Conservation (phyloP, 306 rosid species). For the Clitoria ternatea region DNA sequence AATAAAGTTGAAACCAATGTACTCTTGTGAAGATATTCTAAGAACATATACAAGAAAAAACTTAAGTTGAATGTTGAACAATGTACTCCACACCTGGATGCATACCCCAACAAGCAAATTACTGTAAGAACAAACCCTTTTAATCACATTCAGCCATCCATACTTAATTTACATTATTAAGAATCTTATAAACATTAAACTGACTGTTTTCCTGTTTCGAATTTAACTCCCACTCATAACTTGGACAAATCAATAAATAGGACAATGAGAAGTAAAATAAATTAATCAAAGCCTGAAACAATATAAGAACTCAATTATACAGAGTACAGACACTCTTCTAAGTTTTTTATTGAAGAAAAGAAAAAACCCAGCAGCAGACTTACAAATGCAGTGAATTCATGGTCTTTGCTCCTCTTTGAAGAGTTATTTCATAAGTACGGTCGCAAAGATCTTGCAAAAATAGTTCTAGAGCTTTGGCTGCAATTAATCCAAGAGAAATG, state of each 20-base stretch:
- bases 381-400: constrained; percentile 96
- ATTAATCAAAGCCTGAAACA: neutral
- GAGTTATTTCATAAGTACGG: constrained; percentile 92
- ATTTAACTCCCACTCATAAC: neutral
- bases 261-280: neutral
- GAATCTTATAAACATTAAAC: neutral
- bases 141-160: neutral
- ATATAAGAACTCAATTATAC: neutral
- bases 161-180: neutral
- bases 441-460: constrained; percentile 99
- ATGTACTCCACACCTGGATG: neutral
- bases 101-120: neutral
- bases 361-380: constrained; percentile 34
- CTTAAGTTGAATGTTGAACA: neutral
- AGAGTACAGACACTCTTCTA: neutral
- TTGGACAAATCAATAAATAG: neutral
- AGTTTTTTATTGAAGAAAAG: neutral
- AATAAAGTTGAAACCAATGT: too few species aligned
- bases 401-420: constrained; percentile 98
- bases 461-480: constrained; percentile 97
- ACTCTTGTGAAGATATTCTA: neutral
- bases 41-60: neutral
- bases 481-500: constrained; percentile 22
- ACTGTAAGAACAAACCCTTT: neutral
- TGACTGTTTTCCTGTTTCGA: neutral